Conservation (phyloP, 495 filamentous ascomycete species). For the Amniculicola lignicola region DNA sequence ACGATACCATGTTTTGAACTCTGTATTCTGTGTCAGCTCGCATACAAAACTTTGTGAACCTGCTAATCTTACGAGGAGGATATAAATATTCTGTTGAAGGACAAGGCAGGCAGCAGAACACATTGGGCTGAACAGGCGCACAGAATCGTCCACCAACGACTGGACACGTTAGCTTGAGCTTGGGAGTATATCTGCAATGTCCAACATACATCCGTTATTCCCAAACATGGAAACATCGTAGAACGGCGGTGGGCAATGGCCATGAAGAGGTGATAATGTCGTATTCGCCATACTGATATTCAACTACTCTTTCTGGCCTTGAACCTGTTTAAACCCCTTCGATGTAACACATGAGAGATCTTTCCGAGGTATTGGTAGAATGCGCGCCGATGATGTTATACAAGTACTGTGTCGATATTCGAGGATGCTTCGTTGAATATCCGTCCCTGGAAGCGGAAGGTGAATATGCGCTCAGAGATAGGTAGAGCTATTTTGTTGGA, state of each 20-base stretch:
- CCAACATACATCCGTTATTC: slow-evolving; percentile 61
- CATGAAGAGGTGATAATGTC: slow-evolving; percentile 37
- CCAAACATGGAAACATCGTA: slow-evolving; percentile 59
- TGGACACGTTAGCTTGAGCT: slow-evolving; percentile 42
- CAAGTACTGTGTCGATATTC: too few relatives aligned
- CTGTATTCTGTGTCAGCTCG: slow-evolving; percentile 40
- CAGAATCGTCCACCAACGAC: slow-evolving; percentile 67
- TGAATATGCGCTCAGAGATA: not conserved
- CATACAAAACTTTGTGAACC: not conserved
- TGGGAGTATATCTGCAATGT: slow-evolving; percentile 10
- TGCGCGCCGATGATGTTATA: too few relatives aligned
- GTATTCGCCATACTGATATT: slow-evolving; percentile 28
- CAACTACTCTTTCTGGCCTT: slow-evolving; percentile 5
- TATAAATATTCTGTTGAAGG: slow-evolving; percentile 83
- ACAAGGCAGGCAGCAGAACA: slow-evolving; percentile 84
- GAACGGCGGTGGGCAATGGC: slow-evolving; percentile 64
- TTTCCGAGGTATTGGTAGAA: too few relatives aligned
- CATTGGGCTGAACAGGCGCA: slow-evolving; percentile 48
- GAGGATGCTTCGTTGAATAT: not conserved
- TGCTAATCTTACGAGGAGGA: slow-evolving; percentile 56
- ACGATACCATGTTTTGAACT: slow-evolving; percentile 60
- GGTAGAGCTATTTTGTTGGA: not conserved
- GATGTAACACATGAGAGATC: slow-evolving; percentile 3
- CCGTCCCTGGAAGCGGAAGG: too few relatives aligned
- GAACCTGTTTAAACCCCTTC: slow-evolving; percentile 1